A percentile compares a stretch with the other conserved stretches of the same genome.
These are phyloP conservation scores for Citrus glauca DNA, from an alignment of 345 rosid genomes.

Conservation along the genomic window DNA sequence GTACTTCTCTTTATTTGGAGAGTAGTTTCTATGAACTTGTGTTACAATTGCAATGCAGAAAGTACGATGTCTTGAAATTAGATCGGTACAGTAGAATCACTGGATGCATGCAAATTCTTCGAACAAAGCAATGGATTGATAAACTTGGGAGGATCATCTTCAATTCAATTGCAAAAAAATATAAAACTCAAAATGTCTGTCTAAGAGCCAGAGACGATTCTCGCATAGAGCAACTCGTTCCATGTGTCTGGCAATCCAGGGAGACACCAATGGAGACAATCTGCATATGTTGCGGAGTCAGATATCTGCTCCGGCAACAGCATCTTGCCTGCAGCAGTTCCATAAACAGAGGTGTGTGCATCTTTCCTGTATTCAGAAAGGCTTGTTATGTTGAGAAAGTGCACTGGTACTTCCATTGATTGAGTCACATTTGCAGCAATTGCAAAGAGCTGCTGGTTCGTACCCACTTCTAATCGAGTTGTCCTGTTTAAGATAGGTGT, in stretches of 20 bases:
- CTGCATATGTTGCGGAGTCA: slow-evolving; percentile 62
- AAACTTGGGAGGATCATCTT: not conserved
- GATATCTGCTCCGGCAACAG: slow-evolving; percentile 42
- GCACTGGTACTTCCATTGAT: slow-evolving; percentile 36
- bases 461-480: slow-evolving; percentile 46
- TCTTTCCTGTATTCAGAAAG: slow-evolving; percentile 88
- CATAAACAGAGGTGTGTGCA: slow-evolving; percentile 59
- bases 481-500: slow-evolving; percentile 46
- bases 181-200: not conserved
- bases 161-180: not conserved
- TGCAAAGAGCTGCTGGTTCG: slow-evolving; percentile 43
- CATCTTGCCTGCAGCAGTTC: slow-evolving; percentile 40
- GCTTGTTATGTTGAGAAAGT: slow-evolving; percentile 57
- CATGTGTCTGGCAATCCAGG: slow-evolving; percentile 93
- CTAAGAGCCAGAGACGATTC: slow-evolving; percentile 35
- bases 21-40: not conserved
- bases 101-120: not conserved
- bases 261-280: slow-evolving; percentile 94
- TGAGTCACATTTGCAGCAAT: slow-evolving; percentile 44
- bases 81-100: not conserved
- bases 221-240: slow-evolving; percentile 76
- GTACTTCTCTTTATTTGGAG: not conserved
- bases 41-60: not conserved
- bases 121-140: not conserved
- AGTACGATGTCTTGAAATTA: not conserved